A percentile compares a stretch with the other conserved stretches of the same genome.
These are phyloP conservation scores for Leishmania tropica DNA, from an alignment of 208 protist species.

Conservation along the genomic window DNA sequence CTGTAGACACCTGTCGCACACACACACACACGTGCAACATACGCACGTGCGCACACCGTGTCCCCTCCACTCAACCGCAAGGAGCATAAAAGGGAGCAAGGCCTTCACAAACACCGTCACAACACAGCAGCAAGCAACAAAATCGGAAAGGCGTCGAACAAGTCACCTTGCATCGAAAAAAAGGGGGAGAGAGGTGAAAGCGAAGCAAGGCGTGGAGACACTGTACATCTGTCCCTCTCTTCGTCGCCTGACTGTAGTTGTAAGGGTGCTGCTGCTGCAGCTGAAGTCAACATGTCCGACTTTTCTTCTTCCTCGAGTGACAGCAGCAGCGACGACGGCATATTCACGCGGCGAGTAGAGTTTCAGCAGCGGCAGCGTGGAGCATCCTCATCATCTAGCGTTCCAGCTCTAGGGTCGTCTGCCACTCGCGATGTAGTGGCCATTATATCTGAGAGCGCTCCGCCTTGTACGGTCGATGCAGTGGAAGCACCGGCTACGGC, in stretches of 20 bases:
- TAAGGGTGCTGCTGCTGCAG: not conserved
- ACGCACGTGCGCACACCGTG: too few species aligned
- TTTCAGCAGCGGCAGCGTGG: conserved; percentile 6
- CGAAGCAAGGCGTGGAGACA: not conserved
- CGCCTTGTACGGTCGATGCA: not conserved
- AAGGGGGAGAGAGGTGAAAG: not conserved
- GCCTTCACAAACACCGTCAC: not conserved
- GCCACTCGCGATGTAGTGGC: not conserved
- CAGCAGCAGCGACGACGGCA: conserved; percentile 29
- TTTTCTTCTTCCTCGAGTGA: not conserved
- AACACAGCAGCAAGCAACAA: not conserved
- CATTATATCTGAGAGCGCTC: not conserved
- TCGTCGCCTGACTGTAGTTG: not conserved
- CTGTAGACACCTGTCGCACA: too few species aligned
- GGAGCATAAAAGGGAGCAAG: not conserved
- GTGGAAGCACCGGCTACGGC: not conserved
- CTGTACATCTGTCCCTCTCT: not conserved
- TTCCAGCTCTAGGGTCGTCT: not conserved
- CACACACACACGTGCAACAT: too few species aligned
- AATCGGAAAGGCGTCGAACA: too few species aligned
- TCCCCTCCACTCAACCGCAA: too few species aligned
- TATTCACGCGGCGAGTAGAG: conserved; percentile 29
- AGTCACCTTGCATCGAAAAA: too few species aligned
- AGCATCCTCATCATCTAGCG: not conserved
- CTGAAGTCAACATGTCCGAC: conserved; percentile 11